Base-by-base conservation (phyloP, 116 monocot species). In the Zostera marina region DNA sequence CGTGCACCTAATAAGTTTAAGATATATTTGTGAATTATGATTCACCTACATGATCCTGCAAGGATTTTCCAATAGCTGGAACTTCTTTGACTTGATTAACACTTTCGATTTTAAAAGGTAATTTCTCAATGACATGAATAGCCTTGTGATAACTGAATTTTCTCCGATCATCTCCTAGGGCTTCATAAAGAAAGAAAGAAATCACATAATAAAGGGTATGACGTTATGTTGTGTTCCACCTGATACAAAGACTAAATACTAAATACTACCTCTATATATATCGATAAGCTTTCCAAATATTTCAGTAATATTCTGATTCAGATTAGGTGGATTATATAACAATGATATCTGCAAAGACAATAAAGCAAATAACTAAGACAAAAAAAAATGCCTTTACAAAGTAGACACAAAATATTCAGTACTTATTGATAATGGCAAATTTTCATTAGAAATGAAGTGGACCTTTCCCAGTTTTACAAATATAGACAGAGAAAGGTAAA, bases 131-230 rank as follows among this genome's bases (percentile, higher is more conserved):
- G 61, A 85, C 85, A 17, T 82, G 74, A 72, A 89, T 96, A 62
- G 96, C 96, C 69, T 96, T 96, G 76, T 85, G 66, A 71, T 96
- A 96, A 74, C 96, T 96, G 68, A 96, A 96, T 26, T 89, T 89
- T 70, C 96, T 77, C 14, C 89, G 70, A n/a, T 96, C 89, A 68
- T 96, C 96, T 54, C 96, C 96, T 74, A 96, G 65, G 39, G 96
- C 96, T 96, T 73, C 58, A 63, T 53, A 47, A 17, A 58, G 16
- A 51, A 62, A 64, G 42, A 16, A 32, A 49, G 8, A 42, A 26
- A n/a, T 49, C 25, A 16, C 47, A 44, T 25, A 22, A 9, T 9
- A 41, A 22, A 22, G 0, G 9, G 39, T 5, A 32, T 32, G 5
- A 32, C 2, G 32, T 32, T 5, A 32, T 32, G 32, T 32, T 32